Evolutionary conservation across 176 grass and related monocot genomes (phyloP), one percentile per base, ranked within the genome.

Genomic region (Oryza brachyantha): DNA sequence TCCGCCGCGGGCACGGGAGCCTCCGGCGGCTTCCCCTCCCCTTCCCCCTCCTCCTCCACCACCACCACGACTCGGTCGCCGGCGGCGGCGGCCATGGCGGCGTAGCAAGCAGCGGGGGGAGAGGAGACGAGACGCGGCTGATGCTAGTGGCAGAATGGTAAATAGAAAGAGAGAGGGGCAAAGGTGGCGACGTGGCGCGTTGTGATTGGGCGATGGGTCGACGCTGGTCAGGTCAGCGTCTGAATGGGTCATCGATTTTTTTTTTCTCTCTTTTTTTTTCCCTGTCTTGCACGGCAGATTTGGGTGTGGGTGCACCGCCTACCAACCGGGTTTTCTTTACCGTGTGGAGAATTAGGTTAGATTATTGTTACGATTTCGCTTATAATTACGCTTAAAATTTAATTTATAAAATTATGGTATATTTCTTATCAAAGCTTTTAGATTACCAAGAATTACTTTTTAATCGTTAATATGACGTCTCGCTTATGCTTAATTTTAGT

Each of bases 281-380:
- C 84, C 84, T 73, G 61, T 16, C 65, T 24, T 42, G 14, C 78
- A 86, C 78, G 85, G 55, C 72, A 81, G 41, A 70, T 81, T 74
- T 79, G 19, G 32, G 68, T 69, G 70, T n/a, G 22, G 77, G 2
- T 80, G 29, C 48, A 86, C 69, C n/a, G 50, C 45, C 59, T 5
- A n/a, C 58, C 66, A 67, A 67, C 66, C 59, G 10, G 10, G 12
- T 8, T 43, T 60, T 32, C 4, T 32, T 43, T 46, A 24, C 41
- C 38, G 74, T 7, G 0, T 35, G 81, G 25, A n/a, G 27, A 68
- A 42, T 37, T 78, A 0, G 34, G 78, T 38, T 5, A 60, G 10
- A 42, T 55, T 28, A 48, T 46, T 31, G n/a, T n/a, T n/a, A n/a
- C n/a, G n/a, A n/a, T n/a, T n/a, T n/a, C n/a, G n/a, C n/a, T n/a